Evolutionary conservation across 331 rosid genomes (phyloP).

Genomic region (Quercus tomentella): DNA sequence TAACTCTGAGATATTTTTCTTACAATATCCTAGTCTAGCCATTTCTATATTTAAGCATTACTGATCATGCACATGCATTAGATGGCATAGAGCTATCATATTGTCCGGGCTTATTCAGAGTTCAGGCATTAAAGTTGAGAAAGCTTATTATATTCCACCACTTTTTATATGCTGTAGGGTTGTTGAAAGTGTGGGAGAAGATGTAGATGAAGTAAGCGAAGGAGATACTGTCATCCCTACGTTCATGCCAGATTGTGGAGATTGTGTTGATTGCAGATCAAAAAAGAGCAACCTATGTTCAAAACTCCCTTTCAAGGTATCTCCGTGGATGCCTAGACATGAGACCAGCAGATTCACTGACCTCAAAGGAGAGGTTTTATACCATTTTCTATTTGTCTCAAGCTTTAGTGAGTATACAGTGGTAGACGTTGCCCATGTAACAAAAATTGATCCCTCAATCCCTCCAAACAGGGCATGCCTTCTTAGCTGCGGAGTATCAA

Average conservation of each 20-base stretch:
- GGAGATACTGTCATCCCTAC: constrained; percentile 76
- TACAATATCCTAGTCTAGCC: neutral
- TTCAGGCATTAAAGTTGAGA: neutral
- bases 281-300: constrained; percentile 70
- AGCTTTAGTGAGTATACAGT: constrained; percentile 85
- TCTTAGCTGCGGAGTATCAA: constrained; percentile 79
- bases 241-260: constrained; percentile 67
- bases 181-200: constrained; percentile 85
- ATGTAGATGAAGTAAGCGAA: constrained; percentile 53
- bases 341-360: constrained; percentile 68
- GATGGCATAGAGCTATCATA: too few species aligned
- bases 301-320: constrained; percentile 52
- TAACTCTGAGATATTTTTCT: neutral
- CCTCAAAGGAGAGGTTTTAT: constrained; percentile 54
- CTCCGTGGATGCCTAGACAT: constrained; percentile 64
- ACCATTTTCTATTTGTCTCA: constrained; percentile 72
- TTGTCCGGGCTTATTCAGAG: too few species aligned
- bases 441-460: constrained; percentile 47
- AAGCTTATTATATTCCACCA: neutral
- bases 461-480: constrained; percentile 77
- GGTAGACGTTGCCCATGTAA: constrained; percentile 57
- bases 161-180: constrained; percentile 34
- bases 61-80: neutral
- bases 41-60: neutral
- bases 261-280: constrained; percentile 70